A percentile compares a stretch with the other conserved stretches of the same genome.
phyloP scores from a whole-genome alignment of 2,329 filamentous ascomycete species.

The Calonectria hawksworthii region DNA sequence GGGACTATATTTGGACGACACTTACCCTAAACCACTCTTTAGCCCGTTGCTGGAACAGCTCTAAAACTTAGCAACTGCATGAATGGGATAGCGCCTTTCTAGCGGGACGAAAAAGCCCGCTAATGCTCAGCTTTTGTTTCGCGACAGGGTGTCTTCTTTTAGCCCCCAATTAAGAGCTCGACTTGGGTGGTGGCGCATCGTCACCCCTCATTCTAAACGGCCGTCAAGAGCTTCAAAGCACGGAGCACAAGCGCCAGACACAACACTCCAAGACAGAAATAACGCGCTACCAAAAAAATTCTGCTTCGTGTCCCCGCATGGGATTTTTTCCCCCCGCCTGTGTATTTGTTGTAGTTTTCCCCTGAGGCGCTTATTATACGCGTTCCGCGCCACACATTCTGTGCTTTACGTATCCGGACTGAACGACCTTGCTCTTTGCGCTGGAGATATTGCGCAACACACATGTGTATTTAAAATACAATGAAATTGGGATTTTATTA shows the following conservation, averaged over 20 bases:
- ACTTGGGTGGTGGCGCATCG: background rate
- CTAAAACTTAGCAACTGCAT: conserved; percentile 1
- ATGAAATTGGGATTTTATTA: background rate
- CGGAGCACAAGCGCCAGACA: background rate
- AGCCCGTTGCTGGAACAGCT: background rate
- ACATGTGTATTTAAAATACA: background rate
- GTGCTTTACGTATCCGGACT: background rate
- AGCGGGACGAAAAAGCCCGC: background rate
- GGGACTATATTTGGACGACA: background rate
- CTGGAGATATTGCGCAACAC: background rate
- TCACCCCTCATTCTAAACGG: background rate
- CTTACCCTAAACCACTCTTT: background rate
- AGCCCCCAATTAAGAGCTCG: background rate
- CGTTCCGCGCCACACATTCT: background rate
- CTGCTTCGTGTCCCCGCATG: too few relatives aligned
- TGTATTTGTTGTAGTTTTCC: background rate
- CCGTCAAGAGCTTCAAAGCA: background rate
- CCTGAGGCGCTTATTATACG: background rate
- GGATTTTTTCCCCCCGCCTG: background rate
- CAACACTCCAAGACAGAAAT: background rate
- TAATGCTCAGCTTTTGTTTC: background rate
- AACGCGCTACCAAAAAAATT: background rate
- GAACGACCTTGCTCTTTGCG: background rate
- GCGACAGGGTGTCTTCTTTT: background rate
- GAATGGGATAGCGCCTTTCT: background rate